Conservation (phyloP, 441 rosid species). For the Erodium moschatum region DNA sequence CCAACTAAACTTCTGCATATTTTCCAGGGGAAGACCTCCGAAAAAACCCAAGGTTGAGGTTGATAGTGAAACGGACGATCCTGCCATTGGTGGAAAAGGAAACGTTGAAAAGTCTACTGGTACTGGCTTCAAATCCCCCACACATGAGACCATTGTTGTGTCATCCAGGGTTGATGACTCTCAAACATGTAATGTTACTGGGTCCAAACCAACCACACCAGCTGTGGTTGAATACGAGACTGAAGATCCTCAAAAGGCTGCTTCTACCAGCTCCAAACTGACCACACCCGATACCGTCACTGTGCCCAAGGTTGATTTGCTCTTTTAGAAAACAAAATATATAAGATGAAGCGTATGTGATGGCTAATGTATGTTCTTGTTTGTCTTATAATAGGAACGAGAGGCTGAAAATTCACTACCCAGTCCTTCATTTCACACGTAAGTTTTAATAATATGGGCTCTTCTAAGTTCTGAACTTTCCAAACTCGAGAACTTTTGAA, state of each 20-base stretch:
- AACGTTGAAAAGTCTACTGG: too few relatives aligned
- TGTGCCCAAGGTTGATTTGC: conserved; percentile 2
- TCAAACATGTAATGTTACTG: not conserved
- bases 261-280: not conserved
- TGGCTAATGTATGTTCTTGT: not conserved
- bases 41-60: conserved; percentile 4
- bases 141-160: too few relatives aligned
- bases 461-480: not conserved
- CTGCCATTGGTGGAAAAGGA: not conserved
- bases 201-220: not conserved
- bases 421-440: not conserved
- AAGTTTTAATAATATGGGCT: not conserved
- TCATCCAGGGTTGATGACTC: not conserved
- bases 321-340: not conserved
- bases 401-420: not conserved
- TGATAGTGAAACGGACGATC: too few relatives aligned
- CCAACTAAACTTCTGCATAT: not conserved
- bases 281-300: not conserved
- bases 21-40: conserved; percentile 13
- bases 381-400: not conserved
- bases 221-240: not conserved
- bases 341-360: not conserved
- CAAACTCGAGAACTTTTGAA: not conserved
- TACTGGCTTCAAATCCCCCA: too few relatives aligned
- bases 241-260: too few relatives aligned